Evolutionary conservation across 2,329 filamentous ascomycete species (phyloP).

Genomic region (Rhynchosporium graminicola): DNA sequence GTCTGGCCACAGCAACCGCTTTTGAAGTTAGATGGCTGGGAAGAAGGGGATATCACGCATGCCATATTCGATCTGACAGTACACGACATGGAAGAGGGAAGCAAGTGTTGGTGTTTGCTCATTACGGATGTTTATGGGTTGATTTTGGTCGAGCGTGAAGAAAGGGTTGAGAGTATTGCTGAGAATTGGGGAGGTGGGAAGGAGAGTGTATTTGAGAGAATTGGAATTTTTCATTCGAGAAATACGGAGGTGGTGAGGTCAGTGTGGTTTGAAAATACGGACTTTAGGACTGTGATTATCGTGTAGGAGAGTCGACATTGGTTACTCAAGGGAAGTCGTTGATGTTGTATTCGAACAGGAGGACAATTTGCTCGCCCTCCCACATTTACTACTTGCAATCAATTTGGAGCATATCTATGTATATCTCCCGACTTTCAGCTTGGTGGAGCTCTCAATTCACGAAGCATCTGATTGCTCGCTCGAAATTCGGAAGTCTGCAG

Average conservation of each 20-base stretch:
- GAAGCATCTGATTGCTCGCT: too few species aligned
- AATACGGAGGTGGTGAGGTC: neutral
- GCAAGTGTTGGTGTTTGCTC: slow-evolving; percentile 3
- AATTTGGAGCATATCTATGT: too few species aligned
- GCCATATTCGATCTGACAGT: slow-evolving; percentile 1
- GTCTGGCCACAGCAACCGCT: slow-evolving; percentile 7
- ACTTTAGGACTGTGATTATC: neutral
- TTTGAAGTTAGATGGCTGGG: neutral
- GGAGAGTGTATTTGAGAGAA: neutral
- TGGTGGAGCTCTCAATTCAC: too few species aligned
- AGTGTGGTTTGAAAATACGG: neutral
- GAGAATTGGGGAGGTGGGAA: neutral
- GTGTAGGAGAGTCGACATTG: neutral
- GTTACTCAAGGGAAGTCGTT: too few species aligned
- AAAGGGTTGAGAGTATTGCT: too few species aligned
- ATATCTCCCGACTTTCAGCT: too few species aligned
- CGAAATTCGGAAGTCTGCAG: too few species aligned
- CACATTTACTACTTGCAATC: too few species aligned
- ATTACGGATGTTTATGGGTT: slow-evolving; percentile 6
- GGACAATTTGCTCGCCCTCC: too few species aligned
- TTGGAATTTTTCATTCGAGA: slow-evolving; percentile 9
- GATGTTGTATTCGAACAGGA: too few species aligned
- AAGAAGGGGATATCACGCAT: neutral
- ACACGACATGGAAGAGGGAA: neutral
- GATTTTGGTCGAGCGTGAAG: neutral